Percentiles rank a stretch among this genome's conserved stretches.
phyloP scores from a whole-genome alignment of 2,329 filamentous ascomycete species.

The Neocatenulostroma microsporum region DNA sequence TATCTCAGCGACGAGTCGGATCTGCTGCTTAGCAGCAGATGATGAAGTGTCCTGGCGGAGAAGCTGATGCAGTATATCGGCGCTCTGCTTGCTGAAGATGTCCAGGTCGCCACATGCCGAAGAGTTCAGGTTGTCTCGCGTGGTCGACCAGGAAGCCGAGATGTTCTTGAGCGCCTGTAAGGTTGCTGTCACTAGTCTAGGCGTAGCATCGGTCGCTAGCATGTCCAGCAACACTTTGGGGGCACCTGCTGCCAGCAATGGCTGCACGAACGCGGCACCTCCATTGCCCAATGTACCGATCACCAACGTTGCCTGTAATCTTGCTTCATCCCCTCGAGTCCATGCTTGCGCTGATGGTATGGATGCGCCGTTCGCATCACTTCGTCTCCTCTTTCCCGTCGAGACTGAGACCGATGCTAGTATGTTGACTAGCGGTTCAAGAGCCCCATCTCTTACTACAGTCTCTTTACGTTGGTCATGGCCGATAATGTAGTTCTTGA shows the following conservation, averaged over 20 bases:
- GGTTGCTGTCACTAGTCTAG: conserved; percentile 62
- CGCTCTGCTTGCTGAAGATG: conserved; percentile 56
- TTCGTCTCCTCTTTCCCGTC: conserved; percentile 37
- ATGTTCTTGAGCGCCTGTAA: conserved; percentile 68
- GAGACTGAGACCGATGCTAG: conserved; percentile 30
- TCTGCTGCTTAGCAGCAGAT: conserved; percentile 47
- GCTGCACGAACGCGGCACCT: conserved; percentile 71
- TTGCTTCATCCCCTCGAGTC: conserved; percentile 58
- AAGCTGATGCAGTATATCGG: conserved; percentile 58
- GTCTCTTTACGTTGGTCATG: conserved; percentile 79
- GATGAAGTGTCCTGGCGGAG: conserved; percentile 46
- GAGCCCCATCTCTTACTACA: conserved; percentile 62
- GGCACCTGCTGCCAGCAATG: conserved; percentile 60
- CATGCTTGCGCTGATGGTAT: conserved; percentile 30
- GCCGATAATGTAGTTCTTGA: conserved; percentile 88
- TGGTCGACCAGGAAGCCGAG: conserved; percentile 45
- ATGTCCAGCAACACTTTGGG: conserved; percentile 64
- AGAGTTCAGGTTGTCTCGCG: background rate
- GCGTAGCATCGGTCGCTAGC: conserved; percentile 56
- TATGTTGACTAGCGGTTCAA: conserved; percentile 53
- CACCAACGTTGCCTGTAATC: conserved; percentile 73
- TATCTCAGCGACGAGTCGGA: conserved; percentile 52
- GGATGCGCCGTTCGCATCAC: conserved; percentile 35
- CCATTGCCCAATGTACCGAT: conserved; percentile 78
- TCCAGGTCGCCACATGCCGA: background rate